Conservation (phyloP, 2,329 filamentous ascomycete species). For the Trichophyton schoenleinii region DNA sequence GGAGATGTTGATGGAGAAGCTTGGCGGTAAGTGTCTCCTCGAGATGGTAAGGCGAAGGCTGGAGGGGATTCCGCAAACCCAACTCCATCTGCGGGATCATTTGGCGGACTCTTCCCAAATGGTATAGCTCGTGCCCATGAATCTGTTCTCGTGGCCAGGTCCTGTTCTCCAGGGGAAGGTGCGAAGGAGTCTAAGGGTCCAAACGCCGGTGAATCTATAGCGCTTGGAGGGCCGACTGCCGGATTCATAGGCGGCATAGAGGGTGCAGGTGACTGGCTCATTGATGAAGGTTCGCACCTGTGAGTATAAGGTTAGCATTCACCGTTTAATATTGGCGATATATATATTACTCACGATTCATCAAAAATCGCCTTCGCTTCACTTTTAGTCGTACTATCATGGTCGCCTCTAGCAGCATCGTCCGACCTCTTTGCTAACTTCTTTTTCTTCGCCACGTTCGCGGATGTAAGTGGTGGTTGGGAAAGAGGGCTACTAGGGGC, state of each 20-base stretch:
- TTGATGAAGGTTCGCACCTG: not conserved
- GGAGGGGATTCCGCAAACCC: slow-evolving; percentile 29
- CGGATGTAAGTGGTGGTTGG: slow-evolving; percentile 12
- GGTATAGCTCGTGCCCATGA: slow-evolving; percentile 36
- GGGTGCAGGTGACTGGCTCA: not conserved
- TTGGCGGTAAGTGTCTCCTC: slow-evolving; percentile 29
- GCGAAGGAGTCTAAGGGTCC: slow-evolving; percentile 26
- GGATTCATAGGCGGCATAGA: not conserved
- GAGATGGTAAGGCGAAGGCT: slow-evolving; percentile 26
- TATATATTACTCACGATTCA: slow-evolving; percentile 23
- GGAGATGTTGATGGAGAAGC: slow-evolving; percentile 34
- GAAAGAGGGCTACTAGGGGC: slow-evolving; percentile 21
- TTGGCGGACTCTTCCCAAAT: slow-evolving; percentile 34
- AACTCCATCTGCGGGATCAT: slow-evolving; percentile 24
- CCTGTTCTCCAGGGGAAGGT: slow-evolving; percentile 20
- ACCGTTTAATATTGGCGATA: not conserved
- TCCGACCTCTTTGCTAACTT: slow-evolving; percentile 30
- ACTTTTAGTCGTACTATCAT: slow-evolving; percentile 23
- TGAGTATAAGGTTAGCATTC: not conserved
- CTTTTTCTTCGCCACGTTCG: slow-evolving; percentile 9
- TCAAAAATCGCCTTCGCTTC: slow-evolving; percentile 20
- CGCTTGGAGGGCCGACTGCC: slow-evolving; percentile 15
- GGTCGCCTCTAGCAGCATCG: slow-evolving; percentile 26
- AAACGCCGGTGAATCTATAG: slow-evolving; percentile 27
- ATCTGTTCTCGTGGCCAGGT: slow-evolving; percentile 27